Conservation (phyloP, 257 asterid genomes). For the Nicotiana tomentosiformis region DNA sequence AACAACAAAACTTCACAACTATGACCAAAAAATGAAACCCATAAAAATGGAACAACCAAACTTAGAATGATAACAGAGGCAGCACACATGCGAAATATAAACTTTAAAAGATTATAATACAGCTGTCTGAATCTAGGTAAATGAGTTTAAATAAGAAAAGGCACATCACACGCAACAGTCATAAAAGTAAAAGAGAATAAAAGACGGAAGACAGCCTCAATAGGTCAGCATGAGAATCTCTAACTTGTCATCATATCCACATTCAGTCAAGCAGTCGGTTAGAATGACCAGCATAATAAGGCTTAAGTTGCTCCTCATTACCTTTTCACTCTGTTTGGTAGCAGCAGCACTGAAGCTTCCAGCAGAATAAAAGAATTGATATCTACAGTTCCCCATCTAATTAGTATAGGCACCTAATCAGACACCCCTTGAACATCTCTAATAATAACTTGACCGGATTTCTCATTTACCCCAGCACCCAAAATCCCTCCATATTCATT, state of each 20-base stretch:
- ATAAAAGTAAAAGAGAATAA: slow-evolving; percentile 27
- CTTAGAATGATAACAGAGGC: neutral
- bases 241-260: slow-evolving; percentile 49
- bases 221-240: slow-evolving; percentile 34
- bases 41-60: neutral
- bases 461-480: slow-evolving; percentile 30
- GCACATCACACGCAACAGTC: slow-evolving; percentile 33
- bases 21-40: neutral
- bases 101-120: slow-evolving; percentile 38
- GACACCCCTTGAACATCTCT: slow-evolving; percentile 34
- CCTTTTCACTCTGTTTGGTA: slow-evolving; percentile 28
- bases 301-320: slow-evolving; percentile 19
- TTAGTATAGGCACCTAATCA: slow-evolving; percentile 28
- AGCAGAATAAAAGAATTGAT: slow-evolving; percentile 31
- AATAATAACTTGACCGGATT: slow-evolving; percentile 21
- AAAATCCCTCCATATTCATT: slow-evolving; percentile 41
- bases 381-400: slow-evolving; percentile 28
- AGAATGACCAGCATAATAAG: slow-evolving; percentile 33
- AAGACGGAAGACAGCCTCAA: slow-evolving; percentile 24
- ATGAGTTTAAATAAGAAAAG: slow-evolving; percentile 26
- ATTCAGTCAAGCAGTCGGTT: slow-evolving; percentile 36
- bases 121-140: slow-evolving; percentile 32
- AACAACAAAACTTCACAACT: neutral
- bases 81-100: neutral
- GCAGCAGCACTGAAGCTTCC: slow-evolving; percentile 35